Percentiles rank a stretch among this genome's conserved stretches.
Conservation (phyloP, 768 basidiomycete species). For the Mrakia gelida region DNA sequence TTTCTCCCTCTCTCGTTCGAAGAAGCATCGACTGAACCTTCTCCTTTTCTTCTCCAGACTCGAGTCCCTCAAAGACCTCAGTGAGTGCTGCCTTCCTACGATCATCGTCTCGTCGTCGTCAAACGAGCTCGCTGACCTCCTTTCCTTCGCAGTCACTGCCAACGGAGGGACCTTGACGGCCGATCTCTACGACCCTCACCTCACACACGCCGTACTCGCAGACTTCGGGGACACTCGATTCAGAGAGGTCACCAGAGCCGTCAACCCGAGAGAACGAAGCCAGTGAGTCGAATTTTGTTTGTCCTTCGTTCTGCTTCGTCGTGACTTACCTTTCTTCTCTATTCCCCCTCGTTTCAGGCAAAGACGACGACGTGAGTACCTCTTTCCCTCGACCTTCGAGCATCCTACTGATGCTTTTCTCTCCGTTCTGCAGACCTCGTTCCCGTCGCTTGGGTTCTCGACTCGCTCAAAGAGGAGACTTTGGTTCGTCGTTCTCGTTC, state of each 20-base stretch:
- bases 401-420: no score
- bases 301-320: background rate
- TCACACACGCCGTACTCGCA: conserved; percentile 68
- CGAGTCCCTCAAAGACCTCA: background rate
- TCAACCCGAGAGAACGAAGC: background rate
- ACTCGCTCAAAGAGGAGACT: conserved; percentile 2
- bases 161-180: conserved; percentile 68
- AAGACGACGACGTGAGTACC: conserved; percentile 5
- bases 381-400: no score
- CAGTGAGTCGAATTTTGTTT: background rate
- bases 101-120: background rate
- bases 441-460: background rate
- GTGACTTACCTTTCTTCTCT: background rate
- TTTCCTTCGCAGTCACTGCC: conserved; percentile 46
- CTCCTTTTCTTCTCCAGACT: background rate
- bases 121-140: background rate
- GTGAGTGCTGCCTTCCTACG: background rate
- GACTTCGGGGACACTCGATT: background rate
- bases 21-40: background rate
- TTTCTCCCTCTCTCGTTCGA: background rate
- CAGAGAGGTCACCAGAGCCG: background rate
- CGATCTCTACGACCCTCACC: conserved; percentile 64
- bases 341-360: background rate
- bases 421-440: background rate
- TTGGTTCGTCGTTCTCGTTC: background rate